These are phyloP conservation scores for Telopea speciosissima DNA, from an alignment of 177 flowering plant genomes.

Conservation along the genomic window DNA sequence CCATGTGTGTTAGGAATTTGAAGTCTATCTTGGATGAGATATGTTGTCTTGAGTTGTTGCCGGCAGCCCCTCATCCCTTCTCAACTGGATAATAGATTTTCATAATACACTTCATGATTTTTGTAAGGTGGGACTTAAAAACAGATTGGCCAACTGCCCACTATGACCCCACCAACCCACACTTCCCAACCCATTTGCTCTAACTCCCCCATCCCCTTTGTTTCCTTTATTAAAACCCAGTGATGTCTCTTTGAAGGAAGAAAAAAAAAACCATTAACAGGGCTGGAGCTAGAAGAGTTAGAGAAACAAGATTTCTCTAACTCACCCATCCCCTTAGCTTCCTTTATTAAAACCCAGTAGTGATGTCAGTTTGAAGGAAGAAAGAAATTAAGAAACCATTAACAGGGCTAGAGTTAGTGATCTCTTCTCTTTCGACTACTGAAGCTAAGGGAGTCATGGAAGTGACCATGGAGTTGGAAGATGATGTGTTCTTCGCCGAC, in stretches of 20 bases:
- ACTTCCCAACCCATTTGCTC: slow-evolving; percentile 14
- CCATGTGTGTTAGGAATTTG: slow-evolving; percentile 23
- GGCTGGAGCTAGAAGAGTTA: not conserved
- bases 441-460: slow-evolving; percentile 1
- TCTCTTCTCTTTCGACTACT: not conserved
- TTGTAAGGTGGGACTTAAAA: slow-evolving; percentile 35
- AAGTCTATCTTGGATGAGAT: slow-evolving; percentile 47
- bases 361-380: too few species aligned
- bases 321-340: too few species aligned
- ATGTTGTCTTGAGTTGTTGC: slow-evolving; percentile 22
- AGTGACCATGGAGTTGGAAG: slow-evolving; percentile 25
- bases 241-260: not conserved
- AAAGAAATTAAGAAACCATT: too few species aligned
- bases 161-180: slow-evolving; percentile 20
- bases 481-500: slow-evolving; percentile 31
- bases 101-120: slow-evolving; percentile 30
- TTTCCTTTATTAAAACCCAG: slow-evolving; percentile 19
- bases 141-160: slow-evolving; percentile 62
- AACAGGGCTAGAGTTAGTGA: too few species aligned
- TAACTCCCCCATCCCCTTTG: slow-evolving; percentile 14
- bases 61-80: slow-evolving; percentile 26
- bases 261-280: too few species aligned
- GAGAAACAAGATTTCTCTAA: not conserved
- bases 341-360: too few species aligned
- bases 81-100: slow-evolving; percentile 40